phyloP scores from a whole-genome alignment of 768 basidiomycete species.

The Pleurotus pulmonarius region DNA sequence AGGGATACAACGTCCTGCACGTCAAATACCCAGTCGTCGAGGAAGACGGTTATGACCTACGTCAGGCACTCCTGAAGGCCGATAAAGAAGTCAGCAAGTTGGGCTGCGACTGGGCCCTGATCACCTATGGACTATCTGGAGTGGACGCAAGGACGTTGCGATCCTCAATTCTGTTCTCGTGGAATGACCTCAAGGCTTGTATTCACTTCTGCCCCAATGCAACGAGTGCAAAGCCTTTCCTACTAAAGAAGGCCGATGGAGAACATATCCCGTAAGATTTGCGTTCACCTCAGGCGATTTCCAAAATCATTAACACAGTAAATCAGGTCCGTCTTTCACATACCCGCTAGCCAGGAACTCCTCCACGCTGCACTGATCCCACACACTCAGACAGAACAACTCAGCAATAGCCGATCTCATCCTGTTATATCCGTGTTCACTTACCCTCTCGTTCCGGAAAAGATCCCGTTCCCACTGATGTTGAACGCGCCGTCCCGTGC shows the following conservation, averaged over 20 bases:
- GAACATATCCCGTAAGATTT: neutral
- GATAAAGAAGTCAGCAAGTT: neutral
- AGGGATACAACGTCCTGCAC: conserved; percentile 5
- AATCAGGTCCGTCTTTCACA: neutral
- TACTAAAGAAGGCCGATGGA: neutral
- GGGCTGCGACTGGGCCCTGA: conserved; percentile 5
- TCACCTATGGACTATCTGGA: conserved; percentile 1
- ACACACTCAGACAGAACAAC: neutral
- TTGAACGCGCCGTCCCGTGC: neutral
- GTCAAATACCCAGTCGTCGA: neutral
- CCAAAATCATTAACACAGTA: neutral
- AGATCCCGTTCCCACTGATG: neutral
- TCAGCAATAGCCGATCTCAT: neutral
- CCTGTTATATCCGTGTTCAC: neutral
- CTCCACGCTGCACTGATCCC: neutral
- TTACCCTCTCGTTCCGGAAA: conserved; percentile 2
- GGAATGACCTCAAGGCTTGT: neutral
- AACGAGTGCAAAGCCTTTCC: neutral
- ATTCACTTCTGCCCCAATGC: conserved; percentile 3
- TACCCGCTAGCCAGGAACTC: conserved; percentile 3
- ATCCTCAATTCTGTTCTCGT: neutral
- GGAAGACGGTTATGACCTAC: neutral
- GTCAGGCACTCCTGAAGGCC: neutral
- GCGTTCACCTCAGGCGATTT: neutral
- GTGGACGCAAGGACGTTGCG: conserved; percentile 1